Conservation (phyloP, 2,329 filamentous ascomycete genomes). For the Ophiostoma triangulosporum region DNA sequence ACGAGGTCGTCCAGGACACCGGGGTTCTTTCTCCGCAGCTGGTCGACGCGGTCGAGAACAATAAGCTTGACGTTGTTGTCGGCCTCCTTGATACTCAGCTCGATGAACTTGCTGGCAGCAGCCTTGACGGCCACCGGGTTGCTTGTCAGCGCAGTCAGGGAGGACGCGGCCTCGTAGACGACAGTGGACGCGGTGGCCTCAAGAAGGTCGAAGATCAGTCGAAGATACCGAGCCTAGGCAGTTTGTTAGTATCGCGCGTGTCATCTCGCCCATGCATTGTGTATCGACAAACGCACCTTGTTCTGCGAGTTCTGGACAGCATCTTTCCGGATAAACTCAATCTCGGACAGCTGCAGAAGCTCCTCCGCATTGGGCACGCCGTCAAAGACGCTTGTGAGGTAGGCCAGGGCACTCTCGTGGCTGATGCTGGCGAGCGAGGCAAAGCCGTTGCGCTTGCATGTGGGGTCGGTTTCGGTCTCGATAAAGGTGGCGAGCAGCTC, state of each 20-base stretch:
- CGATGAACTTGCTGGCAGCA: conserved; percentile 89
- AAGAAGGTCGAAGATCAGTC: conserved; percentile 90
- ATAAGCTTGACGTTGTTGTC: conserved; percentile 99
- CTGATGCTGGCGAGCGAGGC: conserved; percentile 81
- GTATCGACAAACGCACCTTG: conserved; percentile 46
- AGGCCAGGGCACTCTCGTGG: conserved; percentile 82
- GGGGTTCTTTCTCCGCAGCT: conserved; percentile 59
- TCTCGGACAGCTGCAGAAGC: conserved; percentile 78
- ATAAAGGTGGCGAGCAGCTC: conserved; percentile 86
- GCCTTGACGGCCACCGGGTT: conserved; percentile 98
- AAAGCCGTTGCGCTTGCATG: conserved; percentile 96
- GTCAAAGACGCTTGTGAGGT: conserved; percentile 80
- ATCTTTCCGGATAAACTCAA: conserved; percentile 97
- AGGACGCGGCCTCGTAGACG: conserved; percentile 93
- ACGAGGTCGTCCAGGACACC: conserved; percentile 82
- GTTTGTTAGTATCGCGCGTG: conserved; percentile 61
- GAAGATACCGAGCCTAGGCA: conserved; percentile 65
- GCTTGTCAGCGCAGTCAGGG: conserved; percentile 80
- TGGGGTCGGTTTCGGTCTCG: conserved; percentile 79
- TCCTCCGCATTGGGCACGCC: conserved; percentile 91
- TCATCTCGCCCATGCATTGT: too few species aligned
- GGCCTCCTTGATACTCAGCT: conserved; percentile 90
- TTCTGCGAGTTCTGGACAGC: conserved; percentile 89
- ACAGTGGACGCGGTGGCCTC: conserved; percentile 90
- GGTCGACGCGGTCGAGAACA: conserved; percentile 78